These are phyloP conservation scores for Canariomyces notabilis DNA, from an alignment of 2,329 filamentous ascomycete species.

Conservation along the genomic window DNA sequence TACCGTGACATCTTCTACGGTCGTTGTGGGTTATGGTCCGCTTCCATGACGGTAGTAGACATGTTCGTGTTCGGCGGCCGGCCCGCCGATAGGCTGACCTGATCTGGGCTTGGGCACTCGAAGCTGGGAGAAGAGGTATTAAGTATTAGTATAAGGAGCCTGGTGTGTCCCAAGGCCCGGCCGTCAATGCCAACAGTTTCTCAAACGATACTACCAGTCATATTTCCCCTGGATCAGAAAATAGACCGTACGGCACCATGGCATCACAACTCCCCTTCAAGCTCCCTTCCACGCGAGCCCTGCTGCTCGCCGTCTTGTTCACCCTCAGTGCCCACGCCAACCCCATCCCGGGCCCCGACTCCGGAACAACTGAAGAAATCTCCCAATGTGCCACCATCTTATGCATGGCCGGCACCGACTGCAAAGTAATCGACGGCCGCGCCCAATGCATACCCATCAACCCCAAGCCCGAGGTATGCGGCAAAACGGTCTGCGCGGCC, in stretches of 20 bases:
- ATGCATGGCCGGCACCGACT: constrained; percentile 14
- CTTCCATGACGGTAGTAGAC: constrained; percentile 3
- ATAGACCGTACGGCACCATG: neutral
- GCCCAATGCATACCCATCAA: constrained; percentile 12
- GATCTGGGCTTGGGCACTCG: neutral
- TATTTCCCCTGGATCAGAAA: neutral
- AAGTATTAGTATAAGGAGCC: too few relatives aligned
- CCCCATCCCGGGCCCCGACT: constrained; percentile 14
- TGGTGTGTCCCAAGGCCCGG: too few relatives aligned
- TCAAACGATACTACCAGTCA: neutral
- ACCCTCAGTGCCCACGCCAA: constrained; percentile 13
- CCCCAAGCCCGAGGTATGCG: constrained; percentile 12
- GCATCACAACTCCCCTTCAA: constrained; percentile 6
- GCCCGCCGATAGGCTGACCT: constrained; percentile 3
- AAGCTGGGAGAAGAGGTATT: neutral
- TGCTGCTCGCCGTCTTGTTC: constrained; percentile 13
- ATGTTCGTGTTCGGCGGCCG: constrained; percentile 2
- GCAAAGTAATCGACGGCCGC: constrained; percentile 15
- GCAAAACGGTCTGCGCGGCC: constrained; percentile 13
- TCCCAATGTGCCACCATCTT: constrained; percentile 14
- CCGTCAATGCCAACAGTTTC: too few relatives aligned
- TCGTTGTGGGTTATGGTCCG: too few relatives aligned
- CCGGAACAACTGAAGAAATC: neutral
- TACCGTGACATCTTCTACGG: neutral
- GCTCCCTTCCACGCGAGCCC: constrained; percentile 1